A percentile compares a stretch with the other conserved stretches of the same genome.
These are phyloP conservation scores for Quercus glauca DNA, from an alignment of 306 rosid genomes.

Conservation along the genomic window DNA sequence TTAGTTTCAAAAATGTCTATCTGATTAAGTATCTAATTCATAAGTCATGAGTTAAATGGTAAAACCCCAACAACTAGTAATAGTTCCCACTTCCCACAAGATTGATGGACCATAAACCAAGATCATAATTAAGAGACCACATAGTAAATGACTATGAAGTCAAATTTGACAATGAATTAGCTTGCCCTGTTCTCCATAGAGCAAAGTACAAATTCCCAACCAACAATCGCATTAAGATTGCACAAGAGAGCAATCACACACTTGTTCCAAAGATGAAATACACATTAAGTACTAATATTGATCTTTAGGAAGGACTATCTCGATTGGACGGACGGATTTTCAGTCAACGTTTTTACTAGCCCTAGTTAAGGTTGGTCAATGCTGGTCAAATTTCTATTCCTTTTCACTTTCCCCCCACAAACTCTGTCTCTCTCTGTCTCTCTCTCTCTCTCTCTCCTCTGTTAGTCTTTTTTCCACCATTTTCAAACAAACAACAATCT, in stretches of 20 bases:
- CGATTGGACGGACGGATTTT: too few relatives aligned
- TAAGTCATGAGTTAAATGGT: neutral
- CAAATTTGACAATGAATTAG: constrained; percentile 18
- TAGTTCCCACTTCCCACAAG: neutral
- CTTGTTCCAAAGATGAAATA: too few relatives aligned
- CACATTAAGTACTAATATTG: too few relatives aligned
- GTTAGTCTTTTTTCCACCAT: too few relatives aligned
- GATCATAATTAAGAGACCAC: neutral
- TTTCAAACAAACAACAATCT: too few relatives aligned
- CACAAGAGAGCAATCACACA: constrained; percentile 19
- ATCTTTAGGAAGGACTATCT: too few relatives aligned
- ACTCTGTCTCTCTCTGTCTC: too few relatives aligned
- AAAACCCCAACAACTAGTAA: neutral
- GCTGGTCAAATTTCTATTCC: too few relatives aligned
- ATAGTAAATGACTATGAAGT: neutral
- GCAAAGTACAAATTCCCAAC: constrained; percentile 88
- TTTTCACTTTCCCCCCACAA: too few relatives aligned
- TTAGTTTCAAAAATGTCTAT: neutral
- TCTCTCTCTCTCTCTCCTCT: too few relatives aligned
- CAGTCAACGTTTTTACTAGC: too few relatives aligned
- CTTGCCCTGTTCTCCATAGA: constrained; percentile 91
- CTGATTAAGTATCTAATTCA: neutral
- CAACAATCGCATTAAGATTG: constrained; percentile 59
- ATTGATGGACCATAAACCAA: neutral
- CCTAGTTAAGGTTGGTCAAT: too few relatives aligned